Conservation (phyloP, 306 rosid genomes). For the Sechiopsis laciniata region DNA sequence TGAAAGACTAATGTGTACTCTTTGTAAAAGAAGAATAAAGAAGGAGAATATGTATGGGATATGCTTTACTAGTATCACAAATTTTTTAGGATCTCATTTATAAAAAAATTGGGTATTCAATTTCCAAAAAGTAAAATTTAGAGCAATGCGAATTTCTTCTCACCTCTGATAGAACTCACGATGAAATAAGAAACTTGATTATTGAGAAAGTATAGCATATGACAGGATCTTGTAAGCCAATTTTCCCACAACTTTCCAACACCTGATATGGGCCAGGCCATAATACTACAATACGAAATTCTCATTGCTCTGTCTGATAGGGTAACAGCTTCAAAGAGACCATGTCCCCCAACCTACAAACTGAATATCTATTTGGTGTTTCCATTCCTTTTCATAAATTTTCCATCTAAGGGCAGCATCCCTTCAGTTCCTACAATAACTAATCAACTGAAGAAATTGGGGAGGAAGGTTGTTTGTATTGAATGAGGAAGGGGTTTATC, state of each 20-base stretch:
- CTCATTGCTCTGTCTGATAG: neutral
- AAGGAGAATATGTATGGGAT: neutral
- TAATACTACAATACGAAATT: neutral
- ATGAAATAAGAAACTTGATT: neutral
- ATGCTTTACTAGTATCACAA: neutral
- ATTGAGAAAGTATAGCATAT: neutral
- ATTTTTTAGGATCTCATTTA: neutral
- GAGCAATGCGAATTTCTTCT: no score
- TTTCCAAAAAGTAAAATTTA: neutral
- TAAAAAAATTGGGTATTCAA: neutral
- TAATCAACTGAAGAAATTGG: slow-evolving; percentile 1
- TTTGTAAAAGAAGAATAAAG: neutral
- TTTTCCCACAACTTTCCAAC: neutral
- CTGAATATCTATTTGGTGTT: neutral
- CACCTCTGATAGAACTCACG: neutral
- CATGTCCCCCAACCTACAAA: neutral
- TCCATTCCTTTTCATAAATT: neutral
- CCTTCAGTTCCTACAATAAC: neutral
- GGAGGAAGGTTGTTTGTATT: neutral
- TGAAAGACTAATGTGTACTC: neutral
- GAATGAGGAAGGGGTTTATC: neutral
- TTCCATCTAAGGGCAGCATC: neutral
- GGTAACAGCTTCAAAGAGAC: neutral
- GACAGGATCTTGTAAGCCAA: neutral
- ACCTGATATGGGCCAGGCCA: neutral